A percentile compares a stretch with the other conserved stretches of the same genome.
Evolutionary conservation across 1,139 yeast genomes (phyloP).

Genomic region (Debaryomyces robertsiae): DNA sequence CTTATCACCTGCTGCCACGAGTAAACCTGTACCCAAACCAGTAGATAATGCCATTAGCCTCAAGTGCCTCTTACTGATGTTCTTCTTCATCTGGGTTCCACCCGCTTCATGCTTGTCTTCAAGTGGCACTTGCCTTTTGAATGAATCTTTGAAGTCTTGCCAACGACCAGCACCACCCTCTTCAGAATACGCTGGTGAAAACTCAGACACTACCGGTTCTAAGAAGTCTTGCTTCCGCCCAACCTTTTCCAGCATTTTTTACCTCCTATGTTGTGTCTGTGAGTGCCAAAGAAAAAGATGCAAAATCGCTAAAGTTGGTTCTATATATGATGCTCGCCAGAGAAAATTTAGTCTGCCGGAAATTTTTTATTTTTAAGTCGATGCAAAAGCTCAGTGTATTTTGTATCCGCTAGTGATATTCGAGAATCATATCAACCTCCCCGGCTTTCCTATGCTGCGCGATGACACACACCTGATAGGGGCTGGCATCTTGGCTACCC

Average conservation of each 20-base stretch:
- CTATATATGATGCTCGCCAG: too few species aligned
- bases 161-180: conserved; percentile 16
- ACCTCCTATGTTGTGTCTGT: too few species aligned
- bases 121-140: conserved; percentile 27
- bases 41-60: conserved; percentile 37
- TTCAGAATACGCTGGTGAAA: conserved; percentile 2
- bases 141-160: conserved; percentile 35
- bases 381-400: too few species aligned
- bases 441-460: too few species aligned
- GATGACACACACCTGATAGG: too few species aligned
- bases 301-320: too few species aligned
- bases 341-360: too few species aligned
- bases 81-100: conserved; percentile 7
- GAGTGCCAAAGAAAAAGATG: too few species aligned
- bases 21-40: conserved; percentile 42
- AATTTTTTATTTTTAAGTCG: too few species aligned
- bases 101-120: conserved; percentile 14
- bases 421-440: too few species aligned
- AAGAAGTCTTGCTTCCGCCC: neutral
- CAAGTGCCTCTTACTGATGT: conserved; percentile 26
- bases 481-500: too few species aligned
- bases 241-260: neutral
- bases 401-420: too few species aligned
- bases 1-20: conserved; percentile 39
- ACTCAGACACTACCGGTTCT: conserved; percentile 2